phyloP scores from a whole-genome alignment of 1,139 yeast genomes.

The Saccharomyces pastorianus region DNA sequence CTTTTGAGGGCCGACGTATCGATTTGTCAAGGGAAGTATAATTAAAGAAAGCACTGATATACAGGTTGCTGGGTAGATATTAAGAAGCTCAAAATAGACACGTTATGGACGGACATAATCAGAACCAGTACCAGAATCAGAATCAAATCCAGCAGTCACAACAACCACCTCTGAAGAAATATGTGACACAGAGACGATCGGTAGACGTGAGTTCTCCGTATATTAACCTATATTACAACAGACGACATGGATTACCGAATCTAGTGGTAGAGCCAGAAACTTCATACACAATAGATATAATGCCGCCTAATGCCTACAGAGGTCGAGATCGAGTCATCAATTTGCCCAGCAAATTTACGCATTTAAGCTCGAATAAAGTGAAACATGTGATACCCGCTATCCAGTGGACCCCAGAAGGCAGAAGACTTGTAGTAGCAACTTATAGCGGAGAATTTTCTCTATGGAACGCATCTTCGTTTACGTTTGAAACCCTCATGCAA shows the following conservation, averaged over 20 bases:
- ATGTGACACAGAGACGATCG: constrained; percentile 65
- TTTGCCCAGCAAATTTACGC: constrained; percentile 75
- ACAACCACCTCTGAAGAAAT: constrained; percentile 24
- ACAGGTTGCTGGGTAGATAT: background rate
- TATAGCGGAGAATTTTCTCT: constrained; percentile 93
- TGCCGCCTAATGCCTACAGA: constrained; percentile 63
- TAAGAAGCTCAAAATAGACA: background rate
- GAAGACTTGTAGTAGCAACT: constrained; percentile 81
- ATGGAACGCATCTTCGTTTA: constrained; percentile 95
- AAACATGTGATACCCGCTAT: constrained; percentile 87
- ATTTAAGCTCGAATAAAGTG: constrained; percentile 82
- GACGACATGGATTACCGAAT: constrained; percentile 48
- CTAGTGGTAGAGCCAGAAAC: constrained; percentile 71
- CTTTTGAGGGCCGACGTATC: background rate
- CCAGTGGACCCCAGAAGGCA: constrained; percentile 94
- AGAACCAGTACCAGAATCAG: background rate
- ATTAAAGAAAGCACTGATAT: background rate
- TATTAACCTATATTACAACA: constrained; percentile 61
- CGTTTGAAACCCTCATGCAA: constrained; percentile 95
- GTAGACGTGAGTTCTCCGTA: constrained; percentile 83
- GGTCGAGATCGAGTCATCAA: constrained; percentile 45
- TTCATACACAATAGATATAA: constrained; percentile 59
- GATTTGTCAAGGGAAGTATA: background rate
- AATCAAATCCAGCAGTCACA: background rate
- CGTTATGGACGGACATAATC: background rate